phyloP scores from a whole-genome alignment of 495 filamentous ascomycete species.

The Neurospora africana region DNA sequence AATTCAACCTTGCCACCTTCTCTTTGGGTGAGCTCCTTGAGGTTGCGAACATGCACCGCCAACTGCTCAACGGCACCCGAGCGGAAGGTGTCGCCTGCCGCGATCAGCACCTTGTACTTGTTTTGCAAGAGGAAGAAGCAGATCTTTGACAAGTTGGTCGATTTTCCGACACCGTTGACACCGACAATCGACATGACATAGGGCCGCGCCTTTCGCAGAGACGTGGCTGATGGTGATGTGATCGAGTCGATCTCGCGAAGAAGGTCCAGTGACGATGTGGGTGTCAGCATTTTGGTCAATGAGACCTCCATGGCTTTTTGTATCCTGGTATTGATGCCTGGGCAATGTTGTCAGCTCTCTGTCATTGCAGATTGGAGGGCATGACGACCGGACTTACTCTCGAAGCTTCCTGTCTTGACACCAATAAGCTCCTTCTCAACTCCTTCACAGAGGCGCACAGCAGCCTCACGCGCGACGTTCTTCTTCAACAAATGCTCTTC shows the following conservation, averaged over 20 bases:
- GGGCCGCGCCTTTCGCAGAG: constrained; percentile 53
- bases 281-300: constrained; percentile 86
- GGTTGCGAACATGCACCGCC: constrained; percentile 82
- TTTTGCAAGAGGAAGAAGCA: constrained; percentile 96
- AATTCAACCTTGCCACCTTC: constrained; percentile 79
- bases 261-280: constrained; percentile 87
- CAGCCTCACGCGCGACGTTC: constrained; percentile 93
- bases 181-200: constrained; percentile 98
- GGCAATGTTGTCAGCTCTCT: constrained; percentile 2
- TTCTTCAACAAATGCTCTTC: constrained; percentile 90
- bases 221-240: constrained; percentile 48
- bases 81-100: constrained; percentile 93
- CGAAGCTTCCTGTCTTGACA: constrained; percentile 85
- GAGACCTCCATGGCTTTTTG: constrained; percentile 79
- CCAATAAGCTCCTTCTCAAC: constrained; percentile 83
- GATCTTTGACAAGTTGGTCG: constrained; percentile 92
- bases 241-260: constrained; percentile 83
- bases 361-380: neutral
- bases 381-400: constrained; percentile 43
- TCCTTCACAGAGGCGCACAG: constrained; percentile 79
- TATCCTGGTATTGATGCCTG: constrained; percentile 68
- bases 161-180: constrained; percentile 97
- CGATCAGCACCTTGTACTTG: constrained; percentile 89
- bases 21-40: constrained; percentile 71
- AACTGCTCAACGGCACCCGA: constrained; percentile 96